phyloP scores from a whole-genome alignment of 139 green algal genomes.

The Ulvella scutata region DNA sequence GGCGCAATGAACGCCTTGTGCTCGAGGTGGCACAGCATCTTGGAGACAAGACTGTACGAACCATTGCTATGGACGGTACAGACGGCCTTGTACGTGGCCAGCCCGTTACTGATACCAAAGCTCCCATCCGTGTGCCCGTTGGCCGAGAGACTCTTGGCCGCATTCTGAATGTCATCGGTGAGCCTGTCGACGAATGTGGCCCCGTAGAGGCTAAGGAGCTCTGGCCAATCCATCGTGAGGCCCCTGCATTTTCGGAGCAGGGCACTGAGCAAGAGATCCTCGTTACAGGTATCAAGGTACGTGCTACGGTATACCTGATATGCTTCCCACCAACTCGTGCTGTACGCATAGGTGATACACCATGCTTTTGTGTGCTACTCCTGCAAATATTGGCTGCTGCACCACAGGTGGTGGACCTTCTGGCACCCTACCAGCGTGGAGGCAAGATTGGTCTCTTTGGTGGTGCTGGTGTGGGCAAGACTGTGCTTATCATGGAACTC shows the following conservation, averaged over 20 bases:
- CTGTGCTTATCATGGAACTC: constrained; percentile 99
- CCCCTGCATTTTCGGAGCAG: constrained; percentile 89
- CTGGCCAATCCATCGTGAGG: constrained; percentile 92
- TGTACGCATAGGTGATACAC: neutral
- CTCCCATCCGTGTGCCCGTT: constrained; percentile 92
- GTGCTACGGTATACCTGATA: neutral
- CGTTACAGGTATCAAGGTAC: constrained; percentile 97
- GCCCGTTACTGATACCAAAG: constrained; percentile 76
- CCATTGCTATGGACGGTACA: constrained; percentile 97
- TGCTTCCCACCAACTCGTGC: neutral
- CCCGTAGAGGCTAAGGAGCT: constrained; percentile 68
- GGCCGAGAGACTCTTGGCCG: constrained; percentile 88
- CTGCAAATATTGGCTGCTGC: neutral
- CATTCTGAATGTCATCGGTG: constrained; percentile 99
- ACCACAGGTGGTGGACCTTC: constrained; percentile 87
- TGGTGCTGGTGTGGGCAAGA: constrained; percentile 97
- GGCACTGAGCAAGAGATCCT: constrained; percentile 94
- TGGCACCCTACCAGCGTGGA: constrained; percentile 96
- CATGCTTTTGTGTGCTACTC: neutral
- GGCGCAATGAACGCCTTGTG: constrained; percentile 76
- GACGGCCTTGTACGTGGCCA: constrained; percentile 91
- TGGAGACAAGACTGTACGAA: constrained; percentile 91
- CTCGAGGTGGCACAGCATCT: constrained; percentile 96
- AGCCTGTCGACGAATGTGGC: constrained; percentile 94
- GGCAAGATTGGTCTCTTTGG: constrained; percentile 99